phyloP scores from a whole-genome alignment of 108 stramenopile species.

The Stephanodiscus minutulus region DNA sequence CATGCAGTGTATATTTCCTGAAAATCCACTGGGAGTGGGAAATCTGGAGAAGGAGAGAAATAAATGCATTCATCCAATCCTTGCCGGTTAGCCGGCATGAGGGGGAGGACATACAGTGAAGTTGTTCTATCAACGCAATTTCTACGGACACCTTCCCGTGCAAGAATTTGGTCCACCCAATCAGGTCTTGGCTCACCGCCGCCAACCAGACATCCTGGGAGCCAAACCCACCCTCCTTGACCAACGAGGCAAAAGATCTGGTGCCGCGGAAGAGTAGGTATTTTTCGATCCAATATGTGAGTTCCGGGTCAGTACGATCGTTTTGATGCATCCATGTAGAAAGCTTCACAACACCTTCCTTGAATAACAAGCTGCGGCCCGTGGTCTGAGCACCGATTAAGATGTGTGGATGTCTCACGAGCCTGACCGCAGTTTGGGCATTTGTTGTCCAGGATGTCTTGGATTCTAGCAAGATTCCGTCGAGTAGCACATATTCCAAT shows the following conservation, averaged over 20 bases:
- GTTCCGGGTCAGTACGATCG: background rate
- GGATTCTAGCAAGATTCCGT: background rate
- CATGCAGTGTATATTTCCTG: too few species aligned
- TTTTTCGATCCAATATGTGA: background rate
- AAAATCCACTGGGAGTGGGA: too few species aligned
- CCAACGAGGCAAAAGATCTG: background rate
- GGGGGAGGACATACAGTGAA: background rate
- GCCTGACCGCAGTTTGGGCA: background rate
- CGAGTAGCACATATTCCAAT: background rate
- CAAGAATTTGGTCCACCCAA: background rate
- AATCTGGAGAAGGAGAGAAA: background rate
- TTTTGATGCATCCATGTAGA: background rate
- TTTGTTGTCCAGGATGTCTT: background rate
- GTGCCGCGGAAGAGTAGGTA: background rate
- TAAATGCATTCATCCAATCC: background rate
- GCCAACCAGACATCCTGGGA: background rate
- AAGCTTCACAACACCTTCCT: background rate
- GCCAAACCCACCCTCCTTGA: background rate
- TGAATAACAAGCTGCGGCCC: background rate
- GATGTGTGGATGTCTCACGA: background rate
- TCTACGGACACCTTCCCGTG: slow-evolving; percentile 3
- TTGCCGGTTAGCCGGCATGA: background rate
- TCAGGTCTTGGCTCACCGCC: background rate
- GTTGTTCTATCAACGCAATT: background rate
- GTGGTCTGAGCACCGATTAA: background rate